Evolutionary conservation across 257 asterid genomes (phyloP).

Genomic region (Jaltomata sinuosa): DNA sequence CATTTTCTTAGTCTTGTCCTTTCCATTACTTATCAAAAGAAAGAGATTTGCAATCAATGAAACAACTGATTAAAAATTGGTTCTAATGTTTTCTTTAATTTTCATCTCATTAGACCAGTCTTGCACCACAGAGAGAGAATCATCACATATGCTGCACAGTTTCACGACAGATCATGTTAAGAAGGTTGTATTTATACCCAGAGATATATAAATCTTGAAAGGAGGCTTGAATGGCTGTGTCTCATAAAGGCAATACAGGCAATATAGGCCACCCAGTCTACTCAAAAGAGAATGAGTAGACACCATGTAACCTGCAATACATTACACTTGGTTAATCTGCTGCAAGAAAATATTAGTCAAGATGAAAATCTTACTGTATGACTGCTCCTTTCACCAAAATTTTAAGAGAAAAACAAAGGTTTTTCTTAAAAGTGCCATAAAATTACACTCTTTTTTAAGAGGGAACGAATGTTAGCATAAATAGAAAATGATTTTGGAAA

Average conservation of each 20-base stretch:
- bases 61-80: too few relatives aligned
- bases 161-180: too few relatives aligned
- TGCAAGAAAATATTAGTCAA: not conserved
- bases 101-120: not conserved
- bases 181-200: too few relatives aligned
- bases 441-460: not conserved
- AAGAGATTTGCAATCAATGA: too few relatives aligned
- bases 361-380: not conserved
- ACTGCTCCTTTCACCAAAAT: not conserved
- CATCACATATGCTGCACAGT: not conserved
- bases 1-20: too few relatives aligned
- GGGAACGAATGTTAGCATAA: not conserved
- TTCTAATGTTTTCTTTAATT: too few relatives aligned
- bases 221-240: slow-evolving; percentile 27
- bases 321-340: not conserved
- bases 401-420: not conserved
- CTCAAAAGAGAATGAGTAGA: slow-evolving; percentile 38
- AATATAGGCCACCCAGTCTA: slow-evolving; percentile 17
- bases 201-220: too few relatives aligned
- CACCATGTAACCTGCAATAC: slow-evolving; percentile 45
- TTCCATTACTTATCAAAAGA: too few relatives aligned
- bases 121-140: not conserved
- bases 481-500: not conserved
- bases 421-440: not conserved
- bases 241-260: slow-evolving; percentile 22